These are phyloP conservation scores for Entomortierella parvispora DNA, from an alignment of 192 early-diverging fungal genomes.

Conservation along the genomic window DNA sequence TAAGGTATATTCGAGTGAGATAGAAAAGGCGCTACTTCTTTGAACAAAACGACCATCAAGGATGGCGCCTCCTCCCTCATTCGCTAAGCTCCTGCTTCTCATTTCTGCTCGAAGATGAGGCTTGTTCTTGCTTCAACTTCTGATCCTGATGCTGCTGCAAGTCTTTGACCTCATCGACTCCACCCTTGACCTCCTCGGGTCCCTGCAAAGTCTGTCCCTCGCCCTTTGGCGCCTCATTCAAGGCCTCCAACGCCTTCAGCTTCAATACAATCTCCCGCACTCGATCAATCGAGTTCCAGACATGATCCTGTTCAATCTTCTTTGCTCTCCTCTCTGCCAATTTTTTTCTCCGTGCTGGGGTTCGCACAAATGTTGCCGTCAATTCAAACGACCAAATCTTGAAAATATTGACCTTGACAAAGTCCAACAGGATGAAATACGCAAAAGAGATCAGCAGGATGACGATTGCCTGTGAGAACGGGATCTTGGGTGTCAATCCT, in stretches of 20 bases:
- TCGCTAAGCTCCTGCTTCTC: background rate
- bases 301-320: conserved; percentile 56
- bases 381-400: conserved; percentile 90
- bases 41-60: background rate
- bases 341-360: conserved; percentile 69
- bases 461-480: conserved; percentile 76
- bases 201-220: conserved; percentile 19
- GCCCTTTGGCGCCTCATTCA: conserved; percentile 19
- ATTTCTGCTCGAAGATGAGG: no score
- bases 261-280: conserved; percentile 51
- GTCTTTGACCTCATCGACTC: background rate
- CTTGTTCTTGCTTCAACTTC: no score
- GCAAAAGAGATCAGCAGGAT: conserved; percentile 80
- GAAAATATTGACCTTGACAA: conserved; percentile 90
- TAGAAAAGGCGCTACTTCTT: background rate
- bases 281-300: conserved; percentile 51
- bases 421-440: conserved; percentile 85
- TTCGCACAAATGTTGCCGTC: conserved; percentile 85
- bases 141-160: background rate
- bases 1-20: background rate
- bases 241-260: conserved; percentile 42
- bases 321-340: conserved; percentile 62
- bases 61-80: background rate
- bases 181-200: background rate
- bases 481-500: conserved; percentile 74